phyloP scores from a whole-genome alignment of 208 protist genomes.

The Angomonas ambiguus region DNA sequence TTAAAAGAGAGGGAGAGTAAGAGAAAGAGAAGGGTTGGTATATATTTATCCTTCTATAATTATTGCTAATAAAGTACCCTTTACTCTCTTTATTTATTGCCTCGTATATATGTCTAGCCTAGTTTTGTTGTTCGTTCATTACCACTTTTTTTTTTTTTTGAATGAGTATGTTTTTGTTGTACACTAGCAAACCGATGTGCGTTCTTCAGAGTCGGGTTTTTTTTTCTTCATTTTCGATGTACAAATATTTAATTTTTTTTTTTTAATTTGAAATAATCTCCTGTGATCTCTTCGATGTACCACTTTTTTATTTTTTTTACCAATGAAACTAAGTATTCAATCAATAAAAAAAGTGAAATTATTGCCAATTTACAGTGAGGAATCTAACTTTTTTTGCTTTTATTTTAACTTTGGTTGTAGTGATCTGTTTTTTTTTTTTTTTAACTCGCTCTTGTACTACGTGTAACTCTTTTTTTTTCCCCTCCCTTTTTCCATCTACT shows the following conservation, averaged over 20 bases:
- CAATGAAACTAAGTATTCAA: neutral
- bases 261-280: slow-evolving; percentile 4
- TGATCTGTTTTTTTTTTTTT: slow-evolving; percentile 4
- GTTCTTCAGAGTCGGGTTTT: no score
- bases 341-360: neutral
- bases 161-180: neutral
- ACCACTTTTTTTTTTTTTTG: slow-evolving; percentile 1
- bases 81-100: slow-evolving; percentile 11
- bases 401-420: no score
- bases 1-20: slow-evolving; percentile 4
- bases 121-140: neutral
- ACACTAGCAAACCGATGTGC: no score
- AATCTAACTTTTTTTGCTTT: no score
- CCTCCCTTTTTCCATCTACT: slow-evolving; percentile 3
- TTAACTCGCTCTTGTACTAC: neutral
- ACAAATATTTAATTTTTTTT: neutral
- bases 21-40: neutral
- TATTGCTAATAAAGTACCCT: neutral
- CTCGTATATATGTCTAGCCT: neutral
- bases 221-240: neutral
- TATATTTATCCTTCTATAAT: neutral
- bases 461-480: neutral
- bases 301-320: slow-evolving; percentile 10
- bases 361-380: no score
- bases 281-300: neutral